Base-by-base conservation (phyloP, 208 protist genomes). In the Leishmania major region DNA sequence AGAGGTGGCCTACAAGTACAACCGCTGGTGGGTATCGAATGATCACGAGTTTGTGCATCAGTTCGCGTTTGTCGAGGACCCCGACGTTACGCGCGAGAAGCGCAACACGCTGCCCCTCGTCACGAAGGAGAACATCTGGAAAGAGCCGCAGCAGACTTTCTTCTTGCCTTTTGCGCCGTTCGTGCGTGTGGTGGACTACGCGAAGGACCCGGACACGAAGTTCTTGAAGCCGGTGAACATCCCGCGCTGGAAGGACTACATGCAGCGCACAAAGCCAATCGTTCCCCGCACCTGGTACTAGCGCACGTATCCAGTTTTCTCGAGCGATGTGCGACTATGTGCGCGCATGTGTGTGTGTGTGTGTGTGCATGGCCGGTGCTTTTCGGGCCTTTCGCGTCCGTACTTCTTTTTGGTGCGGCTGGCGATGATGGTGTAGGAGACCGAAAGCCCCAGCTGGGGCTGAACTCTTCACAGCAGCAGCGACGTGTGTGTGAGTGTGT, bases 191-290 rank as follows among this genome's bases (percentile, higher is more conserved):
- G 90, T 96, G 35, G 93, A 98, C 82, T 98, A 98, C 82, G 87
- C 92, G 45, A 96, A 96, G 77, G 95, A 98, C 81, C 88, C 93
- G 0, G 95, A 98, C 84, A 78, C 90, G 17, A 97, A 96, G 89
- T 96, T 96, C 77, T 75, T 98, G 59, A 93, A 91, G 77, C 93
- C 95, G 40, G 87, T 96, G 8, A 98, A 96, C 86, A 80, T 98
- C 37, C 95, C 95, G 2, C 89, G 93, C 28, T 98, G 95, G 93
- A 98, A 98, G 88, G 95, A 98, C 79, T 98, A 96, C 87, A 98
- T 98, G 95, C 92, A 95, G 79, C 93, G 95, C 64, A 94, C 92
- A 37, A 98, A 96, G 85, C 95, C 95, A 6, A 89, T 96, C 0
- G 85, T 98, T 43, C 95, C 95, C 11, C 88, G 95, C 35, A 98